phyloP scores from a whole-genome alignment of 306 rosid genomes.

The Acacia melanoxylon region DNA sequence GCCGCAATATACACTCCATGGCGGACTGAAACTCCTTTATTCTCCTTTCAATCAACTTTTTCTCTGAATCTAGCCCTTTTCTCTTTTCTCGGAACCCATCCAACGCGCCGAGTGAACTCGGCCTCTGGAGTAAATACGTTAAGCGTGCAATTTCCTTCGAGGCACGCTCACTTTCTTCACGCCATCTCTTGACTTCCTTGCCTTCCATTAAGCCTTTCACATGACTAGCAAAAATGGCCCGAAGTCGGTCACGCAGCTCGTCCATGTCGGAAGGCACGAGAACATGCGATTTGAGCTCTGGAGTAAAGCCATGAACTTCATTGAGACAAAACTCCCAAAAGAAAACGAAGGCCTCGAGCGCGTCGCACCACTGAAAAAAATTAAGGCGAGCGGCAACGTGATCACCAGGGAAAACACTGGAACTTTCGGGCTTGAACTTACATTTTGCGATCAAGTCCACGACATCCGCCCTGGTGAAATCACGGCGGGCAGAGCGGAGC shows the following conservation, averaged over 20 bases:
- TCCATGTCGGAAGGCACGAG: constrained; percentile 45
- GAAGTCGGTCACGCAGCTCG: constrained; percentile 51
- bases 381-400: constrained; percentile 41
- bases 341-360: constrained; percentile 54
- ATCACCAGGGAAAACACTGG: not conserved
- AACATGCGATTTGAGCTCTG: constrained; percentile 38
- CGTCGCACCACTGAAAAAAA: constrained; percentile 53
- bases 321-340: constrained; percentile 67
- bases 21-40: constrained; percentile 66
- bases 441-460: constrained; percentile 47
- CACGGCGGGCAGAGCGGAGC: constrained; percentile 37
- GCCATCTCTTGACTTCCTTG: constrained; percentile 52
- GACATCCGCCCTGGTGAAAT: constrained; percentile 2
- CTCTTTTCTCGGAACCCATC: not conserved
- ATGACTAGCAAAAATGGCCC: constrained; percentile 39
- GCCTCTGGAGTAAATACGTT: not conserved
- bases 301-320: constrained; percentile 49
- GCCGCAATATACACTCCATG: constrained; percentile 56
- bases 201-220: constrained; percentile 57
- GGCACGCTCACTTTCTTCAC: constrained; percentile 34
- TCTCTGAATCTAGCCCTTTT: constrained; percentile 45
- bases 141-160: constrained; percentile 35
- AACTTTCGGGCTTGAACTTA: constrained; percentile 34
- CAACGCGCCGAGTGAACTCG: accelerated
- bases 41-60: constrained; percentile 42